Evolutionary conservation across 2,329 filamentous ascomycete species (phyloP).

Genomic region (Aspergillus fumigatus): DNA sequence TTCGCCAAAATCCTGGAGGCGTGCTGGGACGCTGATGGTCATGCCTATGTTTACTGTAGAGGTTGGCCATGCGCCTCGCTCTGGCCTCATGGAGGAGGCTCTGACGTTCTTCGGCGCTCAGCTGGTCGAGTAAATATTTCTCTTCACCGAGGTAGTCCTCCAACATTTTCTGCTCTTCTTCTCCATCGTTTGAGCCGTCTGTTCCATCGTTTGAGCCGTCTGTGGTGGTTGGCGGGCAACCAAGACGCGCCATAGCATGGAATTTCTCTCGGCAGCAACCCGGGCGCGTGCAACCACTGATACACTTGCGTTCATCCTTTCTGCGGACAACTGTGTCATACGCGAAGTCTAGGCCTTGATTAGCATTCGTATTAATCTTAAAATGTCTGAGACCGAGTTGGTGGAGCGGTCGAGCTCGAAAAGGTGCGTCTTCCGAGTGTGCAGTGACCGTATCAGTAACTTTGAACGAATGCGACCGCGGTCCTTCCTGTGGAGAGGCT

Average conservation of each 20-base stretch:
- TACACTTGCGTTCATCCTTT: conserved; percentile 62
- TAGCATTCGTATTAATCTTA: conserved; percentile 70
- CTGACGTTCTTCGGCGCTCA: conserved; percentile 58
- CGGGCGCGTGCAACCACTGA: conserved; percentile 69
- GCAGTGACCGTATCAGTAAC: conserved; percentile 4
- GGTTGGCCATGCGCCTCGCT: conserved; percentile 66
- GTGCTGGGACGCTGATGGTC: conserved; percentile 65
- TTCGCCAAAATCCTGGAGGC: conserved; percentile 85
- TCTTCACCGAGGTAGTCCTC: conserved; percentile 53
- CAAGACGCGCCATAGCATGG: conserved; percentile 55
- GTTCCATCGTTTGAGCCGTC: conserved; percentile 5
- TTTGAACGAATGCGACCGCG: background rate
- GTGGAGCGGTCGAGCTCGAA: conserved; percentile 56
- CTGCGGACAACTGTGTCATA: conserved; percentile 71
- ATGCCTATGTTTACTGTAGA: conserved; percentile 72
- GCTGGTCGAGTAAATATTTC: conserved; percentile 34
- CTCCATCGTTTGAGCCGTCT: conserved; percentile 7
- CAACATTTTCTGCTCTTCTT: conserved; percentile 24
- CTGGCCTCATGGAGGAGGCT: conserved; percentile 71
- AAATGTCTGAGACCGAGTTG: conserved; percentile 67
- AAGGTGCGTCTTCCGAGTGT: conserved; percentile 36
- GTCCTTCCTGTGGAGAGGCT: background rate
- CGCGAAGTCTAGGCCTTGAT: conserved; percentile 67
- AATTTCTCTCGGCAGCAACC: conserved; percentile 74
- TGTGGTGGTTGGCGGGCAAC: conserved; percentile 26